These are phyloP conservation scores for Plasmopara halstedii DNA, from an alignment of 352 stramenopile genomes.

Conservation along the genomic window DNA sequence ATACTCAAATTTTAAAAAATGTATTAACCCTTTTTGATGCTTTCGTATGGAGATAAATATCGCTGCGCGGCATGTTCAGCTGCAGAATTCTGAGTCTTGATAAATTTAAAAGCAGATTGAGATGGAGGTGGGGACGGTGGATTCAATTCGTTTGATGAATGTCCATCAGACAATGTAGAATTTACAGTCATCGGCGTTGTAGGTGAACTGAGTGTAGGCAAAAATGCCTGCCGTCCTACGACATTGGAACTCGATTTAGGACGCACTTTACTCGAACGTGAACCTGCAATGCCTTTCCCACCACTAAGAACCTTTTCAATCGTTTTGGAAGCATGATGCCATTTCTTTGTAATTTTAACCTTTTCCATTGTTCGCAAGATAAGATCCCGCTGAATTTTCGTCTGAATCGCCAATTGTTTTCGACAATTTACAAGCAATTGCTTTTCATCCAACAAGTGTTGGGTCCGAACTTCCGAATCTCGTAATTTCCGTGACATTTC, in stretches of 20 bases:
- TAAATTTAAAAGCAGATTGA: conserved; percentile 67
- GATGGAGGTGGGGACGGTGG: conserved; percentile 57
- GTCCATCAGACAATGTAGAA: background rate
- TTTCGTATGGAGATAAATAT: conserved; percentile 70
- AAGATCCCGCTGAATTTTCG: conserved; percentile 84
- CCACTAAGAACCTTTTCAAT: conserved; percentile 66
- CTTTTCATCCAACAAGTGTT: conserved; percentile 78
- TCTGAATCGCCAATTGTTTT: conserved; percentile 68
- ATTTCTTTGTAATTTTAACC: conserved; percentile 86
- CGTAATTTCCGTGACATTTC: conserved; percentile 84
- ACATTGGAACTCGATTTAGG: conserved; percentile 50
- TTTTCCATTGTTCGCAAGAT: conserved; percentile 87
- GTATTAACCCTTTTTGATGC: too few relatives aligned
- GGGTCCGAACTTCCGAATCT: conserved; percentile 73
- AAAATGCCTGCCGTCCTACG: conserved; percentile 29
- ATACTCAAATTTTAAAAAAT: too few relatives aligned
- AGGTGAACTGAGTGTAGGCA: conserved; percentile 26
- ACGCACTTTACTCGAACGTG: conserved; percentile 22
- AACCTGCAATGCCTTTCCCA: conserved; percentile 5
- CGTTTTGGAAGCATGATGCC: conserved; percentile 67
- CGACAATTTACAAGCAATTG: conserved; percentile 72
- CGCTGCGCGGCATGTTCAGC: conserved; percentile 25
- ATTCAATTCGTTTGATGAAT: conserved; percentile 41
- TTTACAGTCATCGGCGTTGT: conserved; percentile 14
- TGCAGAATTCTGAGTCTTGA: conserved; percentile 28